A percentile compares a stretch with the other conserved stretches of the same genome.
Conservation (phyloP, 2,329 filamentous ascomycete species). For the Fusarium sulawesiense region DNA sequence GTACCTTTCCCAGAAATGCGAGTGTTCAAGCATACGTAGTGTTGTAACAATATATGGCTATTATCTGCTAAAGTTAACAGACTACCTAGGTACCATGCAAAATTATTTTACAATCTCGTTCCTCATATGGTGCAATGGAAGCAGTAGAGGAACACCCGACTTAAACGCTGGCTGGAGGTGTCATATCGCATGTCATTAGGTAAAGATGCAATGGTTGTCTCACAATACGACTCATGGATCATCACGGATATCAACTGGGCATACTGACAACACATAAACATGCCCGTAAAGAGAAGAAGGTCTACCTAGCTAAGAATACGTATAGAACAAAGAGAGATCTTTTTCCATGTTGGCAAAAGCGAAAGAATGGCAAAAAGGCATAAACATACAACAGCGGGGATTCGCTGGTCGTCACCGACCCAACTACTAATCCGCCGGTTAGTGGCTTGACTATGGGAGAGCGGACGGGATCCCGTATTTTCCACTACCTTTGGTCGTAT, state of each 20-base stretch:
- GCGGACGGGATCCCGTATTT: slow-evolving; percentile 23
- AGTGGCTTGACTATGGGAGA: neutral
- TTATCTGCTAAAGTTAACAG: neutral
- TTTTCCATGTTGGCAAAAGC: neutral
- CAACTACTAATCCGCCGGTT: neutral
- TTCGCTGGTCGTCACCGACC: neutral
- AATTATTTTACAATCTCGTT: no score
- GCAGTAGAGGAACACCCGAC: neutral
- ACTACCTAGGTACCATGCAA: neutral
- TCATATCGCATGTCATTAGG: neutral
- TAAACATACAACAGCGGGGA: neutral
- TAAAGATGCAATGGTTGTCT: neutral
- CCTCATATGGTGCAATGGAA: no score
- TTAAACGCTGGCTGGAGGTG: neutral
- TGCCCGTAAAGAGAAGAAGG: neutral
- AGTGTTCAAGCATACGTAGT: neutral
- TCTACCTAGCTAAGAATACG: neutral
- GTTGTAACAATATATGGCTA: neutral
- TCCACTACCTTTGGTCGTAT: slow-evolving; percentile 28
- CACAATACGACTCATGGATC: neutral
- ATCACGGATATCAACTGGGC: neutral
- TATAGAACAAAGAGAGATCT: neutral
- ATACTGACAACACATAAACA: neutral
- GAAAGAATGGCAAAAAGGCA: neutral
- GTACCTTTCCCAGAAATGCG: neutral